Percentiles rank a stretch among this genome's conserved stretches.
Evolutionary conservation across 2,329 filamentous ascomycete genomes (phyloP).

Genomic region (Aspergillus sp.): DNA sequence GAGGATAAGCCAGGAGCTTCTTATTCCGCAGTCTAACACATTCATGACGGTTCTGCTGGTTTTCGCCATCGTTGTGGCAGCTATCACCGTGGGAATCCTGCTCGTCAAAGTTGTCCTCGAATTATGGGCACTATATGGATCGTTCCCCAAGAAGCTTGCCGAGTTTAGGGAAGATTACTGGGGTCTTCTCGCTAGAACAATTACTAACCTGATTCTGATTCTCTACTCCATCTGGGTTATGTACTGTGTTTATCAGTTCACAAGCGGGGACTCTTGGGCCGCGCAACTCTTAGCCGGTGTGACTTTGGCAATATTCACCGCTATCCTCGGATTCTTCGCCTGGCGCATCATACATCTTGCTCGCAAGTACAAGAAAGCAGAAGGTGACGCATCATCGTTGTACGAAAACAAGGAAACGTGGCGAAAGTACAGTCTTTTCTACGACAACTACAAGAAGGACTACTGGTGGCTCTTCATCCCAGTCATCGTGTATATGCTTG

Average conservation of each 20-base stretch:
- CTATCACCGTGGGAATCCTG: slow-evolving; percentile 82
- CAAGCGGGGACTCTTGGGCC: slow-evolving; percentile 89
- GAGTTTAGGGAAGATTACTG: slow-evolving; percentile 96
- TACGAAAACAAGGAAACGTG: slow-evolving; percentile 90
- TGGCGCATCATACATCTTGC: slow-evolving; percentile 82
- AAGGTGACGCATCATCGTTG: slow-evolving; percentile 73
- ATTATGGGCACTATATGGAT: slow-evolving; percentile 85
- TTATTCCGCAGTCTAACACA: slow-evolving; percentile 84
- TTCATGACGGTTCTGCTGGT: slow-evolving; percentile 95
- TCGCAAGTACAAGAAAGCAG: slow-evolving; percentile 70
- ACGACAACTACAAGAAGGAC: slow-evolving; percentile 89
- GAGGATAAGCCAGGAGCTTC: slow-evolving; percentile 80
- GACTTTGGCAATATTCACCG: slow-evolving; percentile 80
- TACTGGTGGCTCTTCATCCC: slow-evolving; percentile 99
- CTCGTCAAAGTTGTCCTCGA: slow-evolving; percentile 91
- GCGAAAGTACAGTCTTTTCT: slow-evolving; percentile 96
- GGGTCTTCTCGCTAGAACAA: slow-evolving; percentile 84
- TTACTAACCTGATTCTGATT: slow-evolving; percentile 86
- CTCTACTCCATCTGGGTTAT: slow-evolving; percentile 95
- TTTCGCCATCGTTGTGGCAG: slow-evolving; percentile 83
- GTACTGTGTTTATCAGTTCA: slow-evolving; percentile 96
- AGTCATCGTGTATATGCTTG: slow-evolving; percentile 85
- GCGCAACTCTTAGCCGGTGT: slow-evolving; percentile 82
- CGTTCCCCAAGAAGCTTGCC: slow-evolving; percentile 76
- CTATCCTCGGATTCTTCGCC: slow-evolving; percentile 78